Conservation (phyloP, 2,329 filamentous ascomycete species). For the Ascosphaera pollenicola region DNA sequence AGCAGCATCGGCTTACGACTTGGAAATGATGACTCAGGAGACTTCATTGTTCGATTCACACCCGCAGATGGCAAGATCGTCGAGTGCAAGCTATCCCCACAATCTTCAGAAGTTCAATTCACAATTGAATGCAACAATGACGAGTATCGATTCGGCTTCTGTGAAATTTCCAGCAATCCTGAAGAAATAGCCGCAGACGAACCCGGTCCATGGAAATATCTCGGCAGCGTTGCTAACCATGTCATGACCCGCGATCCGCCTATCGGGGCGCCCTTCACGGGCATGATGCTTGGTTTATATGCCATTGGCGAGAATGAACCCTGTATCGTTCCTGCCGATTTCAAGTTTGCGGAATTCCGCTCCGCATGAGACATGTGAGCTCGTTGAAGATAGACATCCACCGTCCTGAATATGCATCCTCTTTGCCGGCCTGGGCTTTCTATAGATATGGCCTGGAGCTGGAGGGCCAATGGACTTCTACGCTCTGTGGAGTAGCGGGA, state of each 20-base stretch:
- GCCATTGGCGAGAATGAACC: slow-evolving; percentile 20
- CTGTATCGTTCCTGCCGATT: slow-evolving; percentile 21
- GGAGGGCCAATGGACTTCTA: no score
- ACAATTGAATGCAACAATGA: slow-evolving; percentile 12
- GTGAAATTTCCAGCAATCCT: slow-evolving; percentile 5
- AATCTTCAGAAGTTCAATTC: slow-evolving; percentile 8
- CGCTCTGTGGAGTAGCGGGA: no score
- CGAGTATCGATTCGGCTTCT: slow-evolving; percentile 12
- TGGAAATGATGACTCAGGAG: slow-evolving; percentile 4
- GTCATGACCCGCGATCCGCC: slow-evolving; percentile 16
- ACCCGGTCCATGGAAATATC: slow-evolving; percentile 6
- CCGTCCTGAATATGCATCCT: no score
- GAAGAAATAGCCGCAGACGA: neutral
- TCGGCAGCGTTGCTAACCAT: slow-evolving; percentile 12
- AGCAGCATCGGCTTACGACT: slow-evolving; percentile 20
- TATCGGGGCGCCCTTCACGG: slow-evolving; percentile 21
- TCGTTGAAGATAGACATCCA: no score
- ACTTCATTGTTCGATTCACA: slow-evolving; percentile 10
- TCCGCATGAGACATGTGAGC: neutral
- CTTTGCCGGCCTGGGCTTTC: no score
- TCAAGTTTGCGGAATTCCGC: slow-evolving; percentile 13
- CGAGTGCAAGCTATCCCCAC: slow-evolving; percentile 4
- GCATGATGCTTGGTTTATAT: slow-evolving; percentile 26
- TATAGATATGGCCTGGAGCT: no score
- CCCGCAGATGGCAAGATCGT: slow-evolving; percentile 7